Percentiles rank a stretch among this genome's conserved stretches.
Evolutionary conservation across 1,284 basidiomycete species (phyloP).

Genomic region (Ustilago esculenta): DNA sequence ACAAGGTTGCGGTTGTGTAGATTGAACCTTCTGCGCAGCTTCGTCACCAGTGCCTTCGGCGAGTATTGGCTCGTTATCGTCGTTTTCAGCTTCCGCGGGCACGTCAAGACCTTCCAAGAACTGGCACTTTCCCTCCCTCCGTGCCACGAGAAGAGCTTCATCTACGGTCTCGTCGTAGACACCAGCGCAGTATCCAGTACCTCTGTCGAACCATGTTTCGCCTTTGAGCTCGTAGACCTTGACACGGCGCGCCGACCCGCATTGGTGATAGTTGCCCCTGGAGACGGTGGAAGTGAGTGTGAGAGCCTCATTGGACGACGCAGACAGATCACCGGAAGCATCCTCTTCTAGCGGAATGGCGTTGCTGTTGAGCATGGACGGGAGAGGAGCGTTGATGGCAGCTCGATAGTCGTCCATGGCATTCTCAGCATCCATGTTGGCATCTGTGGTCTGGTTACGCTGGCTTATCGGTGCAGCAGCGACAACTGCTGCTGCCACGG

Average conservation of each 20-base stretch:
- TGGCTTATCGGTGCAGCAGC: constrained; percentile 15
- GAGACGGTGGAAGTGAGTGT: constrained; percentile 60
- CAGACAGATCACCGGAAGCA: constrained; percentile 42
- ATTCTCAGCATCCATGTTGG: constrained; percentile 16
- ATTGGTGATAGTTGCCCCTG: constrained; percentile 63
- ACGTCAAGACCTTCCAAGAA: constrained; percentile 53
- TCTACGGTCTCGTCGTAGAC: constrained; percentile 65
- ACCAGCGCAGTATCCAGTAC: constrained; percentile 66
- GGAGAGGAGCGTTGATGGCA: constrained; percentile 31
- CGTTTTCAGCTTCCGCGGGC: constrained; percentile 23
- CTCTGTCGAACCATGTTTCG: constrained; percentile 63
- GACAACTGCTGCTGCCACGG: neutral
- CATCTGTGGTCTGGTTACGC: constrained; percentile 5
- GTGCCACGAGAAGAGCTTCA: constrained; percentile 63
- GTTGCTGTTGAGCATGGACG: constrained; percentile 48
- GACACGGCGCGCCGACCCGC: constrained; percentile 64
- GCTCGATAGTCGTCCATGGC: constrained; percentile 31
- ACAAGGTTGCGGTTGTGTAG: constrained; percentile 28
- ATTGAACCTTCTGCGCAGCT: constrained; percentile 9
- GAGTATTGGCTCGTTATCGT: constrained; percentile 39
- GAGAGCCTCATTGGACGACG: constrained; percentile 46
- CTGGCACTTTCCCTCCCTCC: constrained; percentile 60
- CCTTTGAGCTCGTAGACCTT: constrained; percentile 65
- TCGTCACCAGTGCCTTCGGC: constrained; percentile 54
- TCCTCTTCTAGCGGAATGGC: constrained; percentile 44